A percentile compares a stretch with the other conserved stretches of the same genome.
Evolutionary conservation across 208 protist genomes (phyloP).

Genomic region (Leishmania braziliensis): DNA sequence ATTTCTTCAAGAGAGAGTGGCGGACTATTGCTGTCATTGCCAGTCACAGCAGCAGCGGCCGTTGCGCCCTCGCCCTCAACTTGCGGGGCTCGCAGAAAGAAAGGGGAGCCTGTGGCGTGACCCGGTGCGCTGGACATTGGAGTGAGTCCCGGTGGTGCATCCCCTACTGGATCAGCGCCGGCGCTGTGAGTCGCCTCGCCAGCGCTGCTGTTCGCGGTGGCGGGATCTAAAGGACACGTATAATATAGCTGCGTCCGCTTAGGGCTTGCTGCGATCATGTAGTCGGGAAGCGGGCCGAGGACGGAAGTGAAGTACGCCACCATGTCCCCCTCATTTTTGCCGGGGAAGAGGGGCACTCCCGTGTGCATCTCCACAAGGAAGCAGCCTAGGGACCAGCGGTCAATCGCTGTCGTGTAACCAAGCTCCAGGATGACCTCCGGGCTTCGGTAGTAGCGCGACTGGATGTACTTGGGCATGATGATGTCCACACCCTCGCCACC

Average conservation of each 20-base stretch:
- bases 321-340: constrained; percentile 95
- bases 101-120: constrained; percentile 31
- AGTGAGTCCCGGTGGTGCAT: constrained; percentile 9
- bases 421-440: constrained; percentile 97
- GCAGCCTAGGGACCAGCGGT: constrained; percentile 99
- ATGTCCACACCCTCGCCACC: neutral
- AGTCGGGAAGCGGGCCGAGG: constrained; percentile 70
- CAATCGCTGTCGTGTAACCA: constrained; percentile 94
- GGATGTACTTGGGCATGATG: constrained; percentile 81
- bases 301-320: constrained; percentile 90
- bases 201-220: neutral
- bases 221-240: constrained; percentile 9
- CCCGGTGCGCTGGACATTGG: constrained; percentile 23
- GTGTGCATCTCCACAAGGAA: constrained; percentile 99
- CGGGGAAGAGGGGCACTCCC: constrained; percentile 96
- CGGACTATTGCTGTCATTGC: constrained; percentile 1
- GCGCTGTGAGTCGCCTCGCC: neutral
- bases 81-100: constrained; percentile 23
- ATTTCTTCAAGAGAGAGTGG: constrained; percentile 48
- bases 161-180: neutral
- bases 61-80: constrained; percentile 24
- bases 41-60: constrained; percentile 8
- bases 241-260: constrained; percentile 66
- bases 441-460: constrained; percentile 98
- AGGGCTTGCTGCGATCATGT: constrained; percentile 73